Conservation (phyloP, 805 yeast species). For the Jamesozyma rosinii region DNA sequence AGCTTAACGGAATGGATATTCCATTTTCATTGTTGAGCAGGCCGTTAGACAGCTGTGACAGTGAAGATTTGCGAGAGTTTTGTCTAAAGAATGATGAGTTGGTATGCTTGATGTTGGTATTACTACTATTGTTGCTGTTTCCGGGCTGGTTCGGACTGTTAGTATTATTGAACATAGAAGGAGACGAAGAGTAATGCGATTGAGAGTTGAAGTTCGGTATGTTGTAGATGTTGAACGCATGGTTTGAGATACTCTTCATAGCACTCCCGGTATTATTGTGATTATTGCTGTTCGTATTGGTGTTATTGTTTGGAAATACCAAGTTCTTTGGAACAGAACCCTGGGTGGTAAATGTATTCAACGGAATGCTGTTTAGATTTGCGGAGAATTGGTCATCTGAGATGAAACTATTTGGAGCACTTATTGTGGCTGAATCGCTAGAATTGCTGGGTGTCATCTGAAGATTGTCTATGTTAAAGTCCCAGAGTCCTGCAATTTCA, state of each 20-base stretch:
- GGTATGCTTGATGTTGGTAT: neutral
- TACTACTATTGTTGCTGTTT: neutral
- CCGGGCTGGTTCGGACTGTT: neutral
- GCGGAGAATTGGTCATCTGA: conserved; percentile 14
- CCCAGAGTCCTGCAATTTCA: conserved; percentile 35
- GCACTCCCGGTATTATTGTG: conserved; percentile 2
- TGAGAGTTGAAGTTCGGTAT: neutral
- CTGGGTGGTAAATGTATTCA: conserved; percentile 1
- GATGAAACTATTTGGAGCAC: conserved; percentile 30
- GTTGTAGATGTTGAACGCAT: conserved; percentile 4
- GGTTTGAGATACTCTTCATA: neutral
- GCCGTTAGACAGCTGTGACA: neutral
- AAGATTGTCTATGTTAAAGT: conserved; percentile 32
- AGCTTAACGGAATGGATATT: conserved; percentile 6
- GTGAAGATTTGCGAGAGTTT: conserved; percentile 1
- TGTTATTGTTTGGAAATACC: neutral
- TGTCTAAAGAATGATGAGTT: neutral
- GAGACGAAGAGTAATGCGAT: conserved; percentile 1
- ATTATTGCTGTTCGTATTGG: neutral
- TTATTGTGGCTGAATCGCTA: conserved; percentile 29
- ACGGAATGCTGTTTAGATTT: conserved; percentile 2
- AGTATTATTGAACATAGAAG: neutral
- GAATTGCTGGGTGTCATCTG: conserved; percentile 30
- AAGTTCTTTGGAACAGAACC: neutral
- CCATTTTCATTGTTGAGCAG: conserved; percentile 3